These are phyloP conservation scores for Lanmaoa rubissima DNA, from an alignment of 768 basidiomycete genomes.

Conservation along the genomic window DNA sequence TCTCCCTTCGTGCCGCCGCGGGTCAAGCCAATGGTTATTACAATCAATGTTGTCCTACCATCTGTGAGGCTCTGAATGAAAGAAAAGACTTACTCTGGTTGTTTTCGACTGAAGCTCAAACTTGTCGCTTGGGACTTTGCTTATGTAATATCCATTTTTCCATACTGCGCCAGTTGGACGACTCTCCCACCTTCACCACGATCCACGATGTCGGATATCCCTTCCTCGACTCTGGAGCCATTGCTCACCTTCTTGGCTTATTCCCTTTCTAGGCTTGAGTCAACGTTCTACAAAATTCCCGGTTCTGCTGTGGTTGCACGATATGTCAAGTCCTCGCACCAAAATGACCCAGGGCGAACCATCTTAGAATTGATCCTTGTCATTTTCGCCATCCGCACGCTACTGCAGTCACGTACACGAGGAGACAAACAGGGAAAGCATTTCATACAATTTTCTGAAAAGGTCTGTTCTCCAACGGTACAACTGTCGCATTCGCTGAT, in stretches of 20 bases:
- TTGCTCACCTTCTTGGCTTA: conserved; percentile 66
- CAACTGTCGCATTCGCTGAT: not conserved
- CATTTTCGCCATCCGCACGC: conserved; percentile 83
- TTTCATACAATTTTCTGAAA: conserved; percentile 88
- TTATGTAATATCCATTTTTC: conserved; percentile 16
- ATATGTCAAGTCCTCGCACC: conserved; percentile 92
- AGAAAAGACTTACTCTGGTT: not conserved
- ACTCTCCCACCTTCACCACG: conserved; percentile 5
- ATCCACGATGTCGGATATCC: conserved; percentile 36
- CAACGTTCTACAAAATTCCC: conserved; percentile 70
- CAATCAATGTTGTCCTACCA: not conserved
- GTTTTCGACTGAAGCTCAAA: too few species aligned
- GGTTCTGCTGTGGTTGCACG: conserved; percentile 83
- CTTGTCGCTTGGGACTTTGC: not conserved
- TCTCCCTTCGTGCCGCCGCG: too few species aligned
- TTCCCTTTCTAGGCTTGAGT: conserved; percentile 56
- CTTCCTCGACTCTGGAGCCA: conserved; percentile 41
- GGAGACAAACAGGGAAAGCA: conserved; percentile 82
- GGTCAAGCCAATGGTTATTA: not conserved
- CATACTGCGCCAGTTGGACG: not conserved
- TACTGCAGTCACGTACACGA: conserved; percentile 87
- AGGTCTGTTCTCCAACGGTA: conserved; percentile 48
- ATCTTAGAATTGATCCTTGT: conserved; percentile 86
- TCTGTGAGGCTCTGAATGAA: not conserved
- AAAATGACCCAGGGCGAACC: conserved; percentile 92